Percentiles rank a stretch among this genome's conserved stretches.
Conservation (phyloP, 768 basidiomycete genomes). For the Lentinula lateritia region DNA sequence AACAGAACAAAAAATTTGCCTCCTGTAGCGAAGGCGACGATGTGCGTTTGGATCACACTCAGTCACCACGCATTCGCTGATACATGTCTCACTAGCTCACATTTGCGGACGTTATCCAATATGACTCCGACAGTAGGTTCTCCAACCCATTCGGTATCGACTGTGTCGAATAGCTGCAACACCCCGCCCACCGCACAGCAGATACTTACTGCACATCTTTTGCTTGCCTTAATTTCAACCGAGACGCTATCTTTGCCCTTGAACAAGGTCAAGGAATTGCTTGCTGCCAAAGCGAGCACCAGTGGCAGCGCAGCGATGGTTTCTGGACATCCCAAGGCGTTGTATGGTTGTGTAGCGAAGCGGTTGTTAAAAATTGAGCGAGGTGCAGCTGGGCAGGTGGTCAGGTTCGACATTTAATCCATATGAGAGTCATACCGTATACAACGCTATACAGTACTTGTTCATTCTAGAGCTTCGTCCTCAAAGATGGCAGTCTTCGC, state of each 20-base stretch:
- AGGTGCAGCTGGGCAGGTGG: conserved; percentile 67
- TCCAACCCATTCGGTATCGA: conserved; percentile 52
- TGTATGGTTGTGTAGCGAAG: conserved; percentile 81
- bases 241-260: conserved; percentile 55
- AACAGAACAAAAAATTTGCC: conserved; percentile 32
- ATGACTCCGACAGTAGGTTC: conserved; percentile 49
- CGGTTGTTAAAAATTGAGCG: conserved; percentile 72
- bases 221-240: conserved; percentile 51
- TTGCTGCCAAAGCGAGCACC: conserved; percentile 38
- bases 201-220: conserved; percentile 62
- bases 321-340: conserved; percentile 33
- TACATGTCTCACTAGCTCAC: conserved; percentile 29
- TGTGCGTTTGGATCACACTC: conserved; percentile 36
- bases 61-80: conserved; percentile 1
- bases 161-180: conserved; percentile 22
- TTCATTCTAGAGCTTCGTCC: conserved; percentile 46
- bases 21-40: conserved; percentile 52
- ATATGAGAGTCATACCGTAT: neutral
- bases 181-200: conserved; percentile 57
- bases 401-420: conserved; percentile 57
- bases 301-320: conserved; percentile 22
- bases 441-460: neutral
- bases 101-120: conserved; percentile 51
- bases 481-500: conserved; percentile 73
- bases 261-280: conserved; percentile 53